Evolutionary conservation across 179 eudicot species (phyloP).

Genomic region (Beta corolliflora): DNA sequence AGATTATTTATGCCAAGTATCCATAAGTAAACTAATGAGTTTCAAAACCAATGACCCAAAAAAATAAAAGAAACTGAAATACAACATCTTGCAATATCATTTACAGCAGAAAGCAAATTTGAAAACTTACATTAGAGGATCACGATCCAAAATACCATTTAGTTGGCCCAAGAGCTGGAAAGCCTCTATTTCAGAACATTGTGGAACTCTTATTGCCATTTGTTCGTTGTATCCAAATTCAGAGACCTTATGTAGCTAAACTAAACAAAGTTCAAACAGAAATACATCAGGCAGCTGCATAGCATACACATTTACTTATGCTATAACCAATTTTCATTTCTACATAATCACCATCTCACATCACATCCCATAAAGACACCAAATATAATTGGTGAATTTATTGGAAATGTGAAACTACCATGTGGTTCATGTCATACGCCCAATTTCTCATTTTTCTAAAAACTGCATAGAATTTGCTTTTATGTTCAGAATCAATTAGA

Average conservation of each 20-base stretch:
- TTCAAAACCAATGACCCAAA: not conserved
- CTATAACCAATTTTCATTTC: too few relatives aligned
- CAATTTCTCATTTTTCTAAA: too few relatives aligned
- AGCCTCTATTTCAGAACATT: constrained; percentile 28
- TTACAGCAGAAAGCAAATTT: not conserved
- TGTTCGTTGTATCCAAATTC: not conserved
- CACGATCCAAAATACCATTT: constrained; percentile 26
- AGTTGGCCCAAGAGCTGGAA: constrained; percentile 31
- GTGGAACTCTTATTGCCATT: constrained; percentile 2
- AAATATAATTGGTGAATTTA: too few relatives aligned
- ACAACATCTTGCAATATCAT: not conserved
- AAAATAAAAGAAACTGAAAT: not conserved
- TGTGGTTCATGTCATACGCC: too few relatives aligned
- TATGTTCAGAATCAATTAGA: too few relatives aligned
- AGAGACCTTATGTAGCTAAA: not conserved
- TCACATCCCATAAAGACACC: too few relatives aligned
- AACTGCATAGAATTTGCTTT: too few relatives aligned
- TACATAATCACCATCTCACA: too few relatives aligned
- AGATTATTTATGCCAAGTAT: not conserved
- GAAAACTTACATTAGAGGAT: constrained; percentile 42
- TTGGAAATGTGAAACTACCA: too few relatives aligned
- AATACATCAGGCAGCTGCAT: too few relatives aligned
- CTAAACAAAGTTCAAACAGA: not conserved
- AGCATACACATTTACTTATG: too few relatives aligned
- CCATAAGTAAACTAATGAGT: not conserved